Percentiles rank a stretch among this genome's conserved stretches.
Evolutionary conservation across 2,329 filamentous ascomycete species (phyloP).

Genomic region (Beauveria sp.): DNA sequence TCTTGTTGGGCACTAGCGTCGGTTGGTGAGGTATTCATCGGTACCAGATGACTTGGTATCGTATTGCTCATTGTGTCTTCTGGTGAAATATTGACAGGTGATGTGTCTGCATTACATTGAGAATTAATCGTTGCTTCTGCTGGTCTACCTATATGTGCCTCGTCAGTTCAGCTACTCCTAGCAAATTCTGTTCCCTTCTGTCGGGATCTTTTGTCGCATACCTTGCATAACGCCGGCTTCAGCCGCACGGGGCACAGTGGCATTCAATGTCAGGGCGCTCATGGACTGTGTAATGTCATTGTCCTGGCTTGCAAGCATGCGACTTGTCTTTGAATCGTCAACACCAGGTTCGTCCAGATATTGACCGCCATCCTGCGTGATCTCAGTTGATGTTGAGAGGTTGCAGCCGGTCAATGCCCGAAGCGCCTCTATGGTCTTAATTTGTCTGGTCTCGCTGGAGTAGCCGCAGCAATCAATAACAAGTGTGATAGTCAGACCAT

Average conservation of each 20-base stretch:
- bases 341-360: not conserved
- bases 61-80: not conserved
- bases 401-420: conserved; percentile 68
- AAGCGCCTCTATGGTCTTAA: conserved; percentile 62
- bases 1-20: conserved; percentile 1
- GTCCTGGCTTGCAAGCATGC: conserved; percentile 13
- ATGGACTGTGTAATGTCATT: conserved; percentile 23
- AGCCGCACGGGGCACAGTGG: conserved; percentile 14
- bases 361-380: conserved; percentile 31
- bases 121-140: not conserved
- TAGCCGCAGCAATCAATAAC: conserved; percentile 86
- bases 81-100: not conserved
- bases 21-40: not conserved
- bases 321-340: not conserved
- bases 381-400: conserved; percentile 49
- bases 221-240: conserved; percentile 14
- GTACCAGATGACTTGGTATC: not conserved
- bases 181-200: conserved; percentile 13
- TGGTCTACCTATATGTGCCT: not conserved
- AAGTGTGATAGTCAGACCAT: conserved; percentile 81
- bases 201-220: conserved; percentile 11
- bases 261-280: conserved; percentile 23
- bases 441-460: conserved; percentile 60
- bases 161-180: conserved; percentile 13
- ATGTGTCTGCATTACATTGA: not conserved